Evolutionary conservation across 129 eudicot species (phyloP).

Genomic region (Heracleum sosnowskyi): DNA sequence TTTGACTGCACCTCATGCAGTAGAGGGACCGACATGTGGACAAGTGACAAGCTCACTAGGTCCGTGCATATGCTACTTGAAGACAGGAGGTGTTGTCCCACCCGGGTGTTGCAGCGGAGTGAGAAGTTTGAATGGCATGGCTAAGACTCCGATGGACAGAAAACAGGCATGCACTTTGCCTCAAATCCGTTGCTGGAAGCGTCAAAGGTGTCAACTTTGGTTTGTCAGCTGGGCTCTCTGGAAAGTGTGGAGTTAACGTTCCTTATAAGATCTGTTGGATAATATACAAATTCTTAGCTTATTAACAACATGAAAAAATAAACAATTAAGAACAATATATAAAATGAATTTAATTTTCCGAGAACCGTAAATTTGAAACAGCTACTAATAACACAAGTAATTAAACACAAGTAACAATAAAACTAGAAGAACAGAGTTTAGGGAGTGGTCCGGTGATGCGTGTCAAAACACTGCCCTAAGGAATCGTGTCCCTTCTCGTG

Average conservation of each 20-base stretch:
- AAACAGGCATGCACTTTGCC: conserved; percentile 31
- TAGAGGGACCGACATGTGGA: conserved; percentile 25
- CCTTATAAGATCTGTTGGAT: conserved; percentile 34
- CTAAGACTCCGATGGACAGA: conserved; percentile 23
- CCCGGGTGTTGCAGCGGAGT: conserved; percentile 29
- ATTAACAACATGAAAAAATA: too few species aligned
- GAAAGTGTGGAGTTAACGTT: conserved; percentile 31
- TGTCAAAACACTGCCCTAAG: too few species aligned
- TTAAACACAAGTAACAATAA: too few species aligned
- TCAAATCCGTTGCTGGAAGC: conserved; percentile 13
- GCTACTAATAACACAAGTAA: too few species aligned
- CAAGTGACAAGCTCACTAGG: conserved; percentile 14
- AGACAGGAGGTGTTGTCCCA: conserved; percentile 6
- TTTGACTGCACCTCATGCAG: neutral
- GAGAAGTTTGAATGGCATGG: conserved; percentile 13
- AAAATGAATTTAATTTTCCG: too few species aligned
- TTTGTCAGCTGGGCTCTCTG: conserved; percentile 26
- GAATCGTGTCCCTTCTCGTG: too few species aligned
- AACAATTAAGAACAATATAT: too few species aligned
- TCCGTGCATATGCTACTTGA: conserved; percentile 31
- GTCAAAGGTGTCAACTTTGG: conserved; percentile 2
- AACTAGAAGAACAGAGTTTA: too few species aligned
- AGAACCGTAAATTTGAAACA: too few species aligned
- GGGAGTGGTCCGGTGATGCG: too few species aligned
- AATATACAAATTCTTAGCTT: too few species aligned